Conservation (phyloP, 2,329 filamentous ascomycete genomes). For the Talaromyces sp. region DNA sequence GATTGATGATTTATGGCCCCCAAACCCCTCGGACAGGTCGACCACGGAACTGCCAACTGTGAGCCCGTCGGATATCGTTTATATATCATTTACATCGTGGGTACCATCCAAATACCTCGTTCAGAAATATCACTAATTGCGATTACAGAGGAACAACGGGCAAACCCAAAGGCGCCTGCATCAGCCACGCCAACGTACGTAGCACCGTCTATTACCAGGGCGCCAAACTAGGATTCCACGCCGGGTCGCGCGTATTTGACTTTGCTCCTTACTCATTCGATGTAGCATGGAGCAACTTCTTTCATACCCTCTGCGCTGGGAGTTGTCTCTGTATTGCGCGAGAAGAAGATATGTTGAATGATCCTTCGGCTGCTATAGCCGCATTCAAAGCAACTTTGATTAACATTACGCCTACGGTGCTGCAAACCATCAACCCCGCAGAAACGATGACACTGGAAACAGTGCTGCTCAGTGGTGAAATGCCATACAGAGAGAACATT, state of each 20-base stretch:
- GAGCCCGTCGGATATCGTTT: slow-evolving; percentile 9
- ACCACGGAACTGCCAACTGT: neutral
- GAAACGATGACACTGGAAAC: neutral
- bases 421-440: neutral
- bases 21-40: neutral
- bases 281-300: slow-evolving; percentile 12
- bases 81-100: slow-evolving; percentile 14
- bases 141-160: slow-evolving; percentile 10
- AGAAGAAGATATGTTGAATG: slow-evolving; percentile 11
- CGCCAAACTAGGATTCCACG: slow-evolving; percentile 3
- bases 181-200: slow-evolving; percentile 8
- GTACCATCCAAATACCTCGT: neutral
- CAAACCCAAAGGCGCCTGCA: slow-evolving; percentile 11
- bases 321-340: slow-evolving; percentile 8
- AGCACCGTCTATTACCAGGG: slow-evolving; percentile 10
- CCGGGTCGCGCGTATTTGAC: slow-evolving; percentile 3
- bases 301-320: slow-evolving; percentile 7
- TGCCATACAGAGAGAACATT: slow-evolving; percentile 9
- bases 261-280: slow-evolving; percentile 14
- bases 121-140: neutral
- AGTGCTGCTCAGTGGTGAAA: slow-evolving; percentile 6
- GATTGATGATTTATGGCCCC: neutral
- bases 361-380: neutral
- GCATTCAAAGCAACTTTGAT: neutral
- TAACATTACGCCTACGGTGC: slow-evolving; percentile 7